These are phyloP conservation scores for Thelonectria rubi DNA, from an alignment of 2,329 filamentous ascomycete genomes.

Conservation along the genomic window DNA sequence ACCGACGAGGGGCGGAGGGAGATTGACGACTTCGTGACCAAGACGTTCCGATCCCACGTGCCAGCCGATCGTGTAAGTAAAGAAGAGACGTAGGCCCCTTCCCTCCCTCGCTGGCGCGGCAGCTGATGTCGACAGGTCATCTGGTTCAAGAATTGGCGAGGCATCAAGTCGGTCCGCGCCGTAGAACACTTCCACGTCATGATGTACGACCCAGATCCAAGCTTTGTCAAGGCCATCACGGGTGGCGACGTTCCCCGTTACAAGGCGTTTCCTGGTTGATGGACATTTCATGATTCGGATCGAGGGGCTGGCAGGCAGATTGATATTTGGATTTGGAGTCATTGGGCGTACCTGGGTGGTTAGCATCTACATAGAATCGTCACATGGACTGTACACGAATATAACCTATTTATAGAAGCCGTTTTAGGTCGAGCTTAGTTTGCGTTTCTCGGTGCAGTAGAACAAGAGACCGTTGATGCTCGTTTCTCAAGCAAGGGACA, in stretches of 20 bases:
- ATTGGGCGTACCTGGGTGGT: neutral
- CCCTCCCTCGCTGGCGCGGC: neutral
- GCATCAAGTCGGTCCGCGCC: conserved; percentile 83
- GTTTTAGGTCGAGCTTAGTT: neutral
- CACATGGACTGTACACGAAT: no score
- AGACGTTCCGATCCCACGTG: conserved; percentile 68
- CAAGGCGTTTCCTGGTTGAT: conserved; percentile 47
- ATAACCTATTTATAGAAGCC: neutral
- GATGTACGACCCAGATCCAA: conserved; percentile 78
- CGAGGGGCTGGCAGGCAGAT: no score
- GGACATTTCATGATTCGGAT: neutral
- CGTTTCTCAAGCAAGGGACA: conserved; percentile 1
- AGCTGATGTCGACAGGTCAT: conserved; percentile 44
- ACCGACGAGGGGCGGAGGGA: conserved; percentile 68
- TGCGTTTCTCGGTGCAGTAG: no score
- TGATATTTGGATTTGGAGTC: neutral
- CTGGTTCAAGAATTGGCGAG: conserved; percentile 80
- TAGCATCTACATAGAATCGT: no score
- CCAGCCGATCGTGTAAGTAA: conserved; percentile 61
- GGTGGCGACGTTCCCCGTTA: conserved; percentile 75
- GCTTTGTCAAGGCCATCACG: conserved; percentile 76
- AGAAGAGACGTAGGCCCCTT: neutral
- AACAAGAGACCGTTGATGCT: no score
- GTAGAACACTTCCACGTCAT: conserved; percentile 97
- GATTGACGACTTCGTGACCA: conserved; percentile 76